Conservation (phyloP, 2,329 filamentous ascomycete genomes). For the Intubia oerlemansii region DNA sequence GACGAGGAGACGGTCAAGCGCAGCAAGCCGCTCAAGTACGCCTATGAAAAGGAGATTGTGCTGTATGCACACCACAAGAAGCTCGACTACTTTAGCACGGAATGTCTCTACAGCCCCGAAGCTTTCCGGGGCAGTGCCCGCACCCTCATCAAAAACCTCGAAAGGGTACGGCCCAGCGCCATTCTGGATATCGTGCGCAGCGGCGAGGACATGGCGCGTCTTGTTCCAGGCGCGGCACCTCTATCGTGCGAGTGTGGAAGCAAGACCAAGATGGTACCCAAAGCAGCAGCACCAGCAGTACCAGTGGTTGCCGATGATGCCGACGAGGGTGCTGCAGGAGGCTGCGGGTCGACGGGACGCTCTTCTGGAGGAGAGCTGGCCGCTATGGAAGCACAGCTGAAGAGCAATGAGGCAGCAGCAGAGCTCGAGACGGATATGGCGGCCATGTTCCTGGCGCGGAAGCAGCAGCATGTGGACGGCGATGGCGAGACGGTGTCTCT, state of each 20-base stretch:
- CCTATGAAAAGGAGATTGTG: conserved; percentile 98
- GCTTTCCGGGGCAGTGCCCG: conserved; percentile 86
- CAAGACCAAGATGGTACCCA: background rate
- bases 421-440: conserved; percentile 47
- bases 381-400: conserved; percentile 55
- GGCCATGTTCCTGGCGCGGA: conserved; percentile 16
- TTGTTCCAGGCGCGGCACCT: conserved; percentile 44
- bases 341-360: conserved; percentile 55
- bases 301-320: background rate
- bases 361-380: conserved; percentile 59
- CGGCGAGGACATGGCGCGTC: conserved; percentile 82
- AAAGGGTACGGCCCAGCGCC: conserved; percentile 79
- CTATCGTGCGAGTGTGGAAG: conserved; percentile 3
- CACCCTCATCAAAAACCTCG: conserved; percentile 82
- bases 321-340: conserved; percentile 20
- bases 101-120: conserved; percentile 96
- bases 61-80: conserved; percentile 94
- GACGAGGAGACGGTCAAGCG: conserved; percentile 73
- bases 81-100: conserved; percentile 93
- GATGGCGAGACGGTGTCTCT: too few species aligned
- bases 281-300: background rate
- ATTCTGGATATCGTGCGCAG: conserved; percentile 89
- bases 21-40: conserved; percentile 93
- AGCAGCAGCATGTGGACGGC: conserved; percentile 8
- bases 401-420: conserved; percentile 43